Evolutionary conservation across 208 protist species (phyloP).

Genomic region (Leishmania turanica): DNA sequence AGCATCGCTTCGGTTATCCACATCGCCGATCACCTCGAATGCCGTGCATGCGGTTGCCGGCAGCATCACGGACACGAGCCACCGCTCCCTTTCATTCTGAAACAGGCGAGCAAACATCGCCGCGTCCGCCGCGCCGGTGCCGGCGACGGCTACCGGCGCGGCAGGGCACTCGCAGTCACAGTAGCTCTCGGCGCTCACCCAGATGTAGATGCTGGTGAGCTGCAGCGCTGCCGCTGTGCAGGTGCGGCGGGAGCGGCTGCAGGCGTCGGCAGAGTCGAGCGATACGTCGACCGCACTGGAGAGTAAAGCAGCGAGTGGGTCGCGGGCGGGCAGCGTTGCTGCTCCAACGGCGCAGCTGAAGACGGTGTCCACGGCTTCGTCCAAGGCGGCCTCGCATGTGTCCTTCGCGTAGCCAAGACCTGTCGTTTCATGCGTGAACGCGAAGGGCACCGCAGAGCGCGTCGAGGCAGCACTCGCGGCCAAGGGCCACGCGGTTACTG

Average conservation of each 20-base stretch:
- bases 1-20: background rate
- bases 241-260: background rate
- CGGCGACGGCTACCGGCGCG: background rate
- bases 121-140: background rate
- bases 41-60: constrained; percentile 1
- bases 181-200: constrained; percentile 9
- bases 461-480: background rate
- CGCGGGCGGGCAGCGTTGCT: background rate
- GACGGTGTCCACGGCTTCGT: background rate
- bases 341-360: background rate
- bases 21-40: background rate
- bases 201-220: constrained; percentile 27
- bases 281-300: constrained; percentile 4
- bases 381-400: background rate
- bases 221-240: constrained; percentile 8
- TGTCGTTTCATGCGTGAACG: background rate
- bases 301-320: background rate
- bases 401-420: background rate
- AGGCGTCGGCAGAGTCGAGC: background rate
- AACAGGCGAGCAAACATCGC: constrained; percentile 4
- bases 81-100: constrained; percentile 19
- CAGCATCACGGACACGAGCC: constrained; percentile 25
- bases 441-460: background rate
- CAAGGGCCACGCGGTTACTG: background rate
- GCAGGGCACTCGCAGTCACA: background rate